These are phyloP conservation scores for Fraxinus ornus DNA, from an alignment of 305 asterid species.

Conservation along the genomic window DNA sequence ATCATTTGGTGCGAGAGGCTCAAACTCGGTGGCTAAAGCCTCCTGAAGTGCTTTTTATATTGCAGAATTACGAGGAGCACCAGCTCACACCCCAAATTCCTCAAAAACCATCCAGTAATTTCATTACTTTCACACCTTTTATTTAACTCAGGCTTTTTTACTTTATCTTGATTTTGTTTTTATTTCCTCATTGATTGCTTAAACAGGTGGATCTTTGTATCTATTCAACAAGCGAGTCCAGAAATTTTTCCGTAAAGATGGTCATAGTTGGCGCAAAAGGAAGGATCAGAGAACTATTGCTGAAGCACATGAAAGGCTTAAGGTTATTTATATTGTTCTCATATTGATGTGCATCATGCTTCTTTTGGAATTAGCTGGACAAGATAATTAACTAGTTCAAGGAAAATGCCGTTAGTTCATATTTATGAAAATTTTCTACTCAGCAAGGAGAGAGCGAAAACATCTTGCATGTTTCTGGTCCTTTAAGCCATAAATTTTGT, in stretches of 20 bases:
- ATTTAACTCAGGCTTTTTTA: conserved; percentile 4
- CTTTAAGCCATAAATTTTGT: conserved; percentile 45
- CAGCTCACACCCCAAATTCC: conserved; percentile 69
- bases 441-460: background rate
- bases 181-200: conserved; percentile 19
- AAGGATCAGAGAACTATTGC: conserved; percentile 86
- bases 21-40: conserved; percentile 93
- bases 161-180: conserved; percentile 10
- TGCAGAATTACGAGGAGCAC: conserved; percentile 65
- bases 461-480: conserved; percentile 4
- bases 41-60: conserved; percentile 68
- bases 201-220: conserved; percentile 76
- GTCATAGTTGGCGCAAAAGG: conserved; percentile 95
- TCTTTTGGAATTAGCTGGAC: background rate
- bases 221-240: conserved; percentile 80
- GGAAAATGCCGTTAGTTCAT: background rate
- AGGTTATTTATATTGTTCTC: conserved; percentile 49
- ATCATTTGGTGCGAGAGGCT: conserved; percentile 74
- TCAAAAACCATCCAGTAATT: conserved; percentile 71
- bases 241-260: conserved; percentile 59
- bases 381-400: background rate
- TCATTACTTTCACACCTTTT: conserved; percentile 10
- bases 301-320: conserved; percentile 96
- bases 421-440: background rate
- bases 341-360: conserved; percentile 6